A percentile compares a stretch with the other conserved stretches of the same genome.
Evolutionary conservation across 495 filamentous ascomycete genomes (phyloP).

Genomic region (Hyaloscypha bicolor): DNA sequence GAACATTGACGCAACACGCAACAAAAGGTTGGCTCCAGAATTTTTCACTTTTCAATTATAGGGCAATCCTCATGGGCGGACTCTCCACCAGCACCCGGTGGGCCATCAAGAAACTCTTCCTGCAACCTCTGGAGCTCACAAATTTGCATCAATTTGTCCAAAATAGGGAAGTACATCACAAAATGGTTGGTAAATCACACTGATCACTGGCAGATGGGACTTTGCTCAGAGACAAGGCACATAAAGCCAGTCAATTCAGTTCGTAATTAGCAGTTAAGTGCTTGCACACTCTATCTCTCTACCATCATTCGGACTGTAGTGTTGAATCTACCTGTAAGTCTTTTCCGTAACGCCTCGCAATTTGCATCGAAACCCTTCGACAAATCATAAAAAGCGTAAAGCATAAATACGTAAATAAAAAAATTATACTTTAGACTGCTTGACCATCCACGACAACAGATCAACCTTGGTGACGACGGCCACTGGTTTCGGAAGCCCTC

Average conservation of each 20-base stretch:
- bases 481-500: slow-evolving; percentile 68
- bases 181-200: neutral
- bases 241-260: neutral
- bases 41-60: too few species aligned
- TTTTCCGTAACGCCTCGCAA: slow-evolving; percentile 4
- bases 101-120: too few species aligned
- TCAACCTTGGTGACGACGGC: slow-evolving; percentile 98
- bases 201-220: neutral
- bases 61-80: too few species aligned
- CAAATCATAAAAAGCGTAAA: slow-evolving; percentile 2
- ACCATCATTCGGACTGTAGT: slow-evolving; percentile 15
- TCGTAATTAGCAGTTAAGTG: slow-evolving; percentile 20
- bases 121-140: neutral
- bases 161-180: neutral
- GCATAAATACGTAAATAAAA: neutral
- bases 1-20: too few species aligned
- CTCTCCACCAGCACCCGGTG: too few species aligned
- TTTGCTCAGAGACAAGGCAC: neutral
- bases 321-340: slow-evolving; percentile 22
- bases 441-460: slow-evolving; percentile 89
- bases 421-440: slow-evolving; percentile 52
- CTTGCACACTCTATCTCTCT: slow-evolving; percentile 8
- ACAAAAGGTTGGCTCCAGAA: too few species aligned
- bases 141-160: neutral
- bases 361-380: neutral